Conservation (phyloP, 139 green algal genomes). For the Pycnococcus provasolii region DNA sequence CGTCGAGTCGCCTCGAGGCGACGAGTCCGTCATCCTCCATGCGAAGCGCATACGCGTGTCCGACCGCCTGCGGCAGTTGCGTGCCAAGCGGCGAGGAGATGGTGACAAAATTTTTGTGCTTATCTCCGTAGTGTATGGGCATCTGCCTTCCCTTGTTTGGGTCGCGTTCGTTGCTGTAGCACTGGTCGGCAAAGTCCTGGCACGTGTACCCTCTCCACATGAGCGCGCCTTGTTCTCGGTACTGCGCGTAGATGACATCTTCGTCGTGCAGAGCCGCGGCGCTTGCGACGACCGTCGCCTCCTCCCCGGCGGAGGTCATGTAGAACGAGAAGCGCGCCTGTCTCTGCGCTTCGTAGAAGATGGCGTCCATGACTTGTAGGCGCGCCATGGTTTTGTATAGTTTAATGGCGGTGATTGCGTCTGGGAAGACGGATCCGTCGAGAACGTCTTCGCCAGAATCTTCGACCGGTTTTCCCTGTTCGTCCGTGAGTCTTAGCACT, state of each 20-base stretch:
- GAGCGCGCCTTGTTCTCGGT: constrained; percentile 83
- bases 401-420: background rate
- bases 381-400: background rate
- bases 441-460: background rate
- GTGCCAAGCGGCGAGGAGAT: constrained; percentile 75
- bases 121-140: constrained; percentile 85
- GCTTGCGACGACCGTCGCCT: constrained; percentile 52
- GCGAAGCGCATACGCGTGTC: constrained; percentile 79
- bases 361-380: constrained; percentile 59
- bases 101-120: constrained; percentile 69
- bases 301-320: constrained; percentile 79
- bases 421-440: background rate
- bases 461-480: background rate
- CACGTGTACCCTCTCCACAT: constrained; percentile 76
- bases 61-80: constrained; percentile 85
- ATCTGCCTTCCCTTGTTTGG: constrained; percentile 78
- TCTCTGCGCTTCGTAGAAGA: constrained; percentile 90
- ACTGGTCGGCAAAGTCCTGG: constrained; percentile 79
- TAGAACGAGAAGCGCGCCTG: constrained; percentile 92
- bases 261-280: constrained; percentile 59
- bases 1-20: background rate
- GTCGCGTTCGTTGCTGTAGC: constrained; percentile 66
- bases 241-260: constrained; percentile 59
- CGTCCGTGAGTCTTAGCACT: background rate
- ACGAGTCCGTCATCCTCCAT: constrained; percentile 20